Evolutionary conservation across 2,329 filamentous ascomycete species (phyloP).

Genomic region (Phyllosticta capitalensis): DNA sequence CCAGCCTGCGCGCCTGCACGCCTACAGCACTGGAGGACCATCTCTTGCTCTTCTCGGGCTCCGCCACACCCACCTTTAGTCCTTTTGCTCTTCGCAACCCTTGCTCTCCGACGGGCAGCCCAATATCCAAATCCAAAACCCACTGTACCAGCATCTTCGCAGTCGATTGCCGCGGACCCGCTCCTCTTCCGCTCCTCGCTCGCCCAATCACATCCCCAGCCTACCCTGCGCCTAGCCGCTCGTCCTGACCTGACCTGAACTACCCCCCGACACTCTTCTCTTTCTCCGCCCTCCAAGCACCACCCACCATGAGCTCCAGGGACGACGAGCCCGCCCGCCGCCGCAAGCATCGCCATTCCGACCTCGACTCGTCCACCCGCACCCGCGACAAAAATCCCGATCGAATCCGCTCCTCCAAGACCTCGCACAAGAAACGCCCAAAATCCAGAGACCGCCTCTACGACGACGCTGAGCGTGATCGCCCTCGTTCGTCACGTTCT

Average conservation of each 20-base stretch:
- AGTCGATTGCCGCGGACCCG: neutral
- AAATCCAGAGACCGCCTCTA: slow-evolving; percentile 18
- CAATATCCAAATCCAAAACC: neutral
- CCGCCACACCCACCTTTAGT: neutral
- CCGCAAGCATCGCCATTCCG: slow-evolving; percentile 26
- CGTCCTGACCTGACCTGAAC: slow-evolving; percentile 4
- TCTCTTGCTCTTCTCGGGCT: neutral
- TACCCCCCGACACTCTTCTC: neutral
- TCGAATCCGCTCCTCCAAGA: slow-evolving; percentile 19
- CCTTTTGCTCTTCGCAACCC: no score
- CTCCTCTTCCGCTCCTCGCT: neutral
- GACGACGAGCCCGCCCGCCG: slow-evolving; percentile 28
- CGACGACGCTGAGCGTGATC: slow-evolving; percentile 11
- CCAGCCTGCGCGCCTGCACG: no score
- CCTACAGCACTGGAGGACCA: no score
- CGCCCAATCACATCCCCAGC: slow-evolving; percentile 9
- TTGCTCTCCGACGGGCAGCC: neutral
- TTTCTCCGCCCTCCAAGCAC: neutral
- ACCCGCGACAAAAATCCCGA: slow-evolving; percentile 21
- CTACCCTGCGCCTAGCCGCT: slow-evolving; percentile 6
- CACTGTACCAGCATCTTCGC: neutral
- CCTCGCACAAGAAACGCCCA: slow-evolving; percentile 18
- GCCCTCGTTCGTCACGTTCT: slow-evolving; percentile 3
- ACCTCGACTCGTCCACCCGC: slow-evolving; percentile 14
- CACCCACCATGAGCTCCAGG: slow-evolving; percentile 12